Evolutionary conservation across 148 eudicot species (phyloP), one percentile per base, ranked within the genome.

Genomic region (Rhododendron simsii): DNA sequence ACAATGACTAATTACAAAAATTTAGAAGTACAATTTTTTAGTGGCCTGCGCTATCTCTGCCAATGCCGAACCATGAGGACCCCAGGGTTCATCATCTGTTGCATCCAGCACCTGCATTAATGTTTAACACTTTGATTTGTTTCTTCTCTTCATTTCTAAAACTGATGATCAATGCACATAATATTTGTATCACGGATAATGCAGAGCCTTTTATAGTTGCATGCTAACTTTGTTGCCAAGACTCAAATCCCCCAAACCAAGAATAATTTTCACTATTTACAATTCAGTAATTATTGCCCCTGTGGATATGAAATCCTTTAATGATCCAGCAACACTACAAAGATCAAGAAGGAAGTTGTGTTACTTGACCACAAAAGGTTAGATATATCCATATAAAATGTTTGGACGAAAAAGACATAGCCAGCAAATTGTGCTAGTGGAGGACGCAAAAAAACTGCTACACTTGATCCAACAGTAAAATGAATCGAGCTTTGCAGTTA

Each of bases 11-110:
- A 81, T 47, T 75, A 82, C 69, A 78, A 84, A 78, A 77, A 18
- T 45, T 80, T 50, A 81, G 5, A 50, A 47, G 15, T 93, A 96
- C 99, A 91, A 94, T 93, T 94, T 96, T 89, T 95, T 96, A 74
- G 99, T 96, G 65, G 98, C 95, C 86, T 91, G 95, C 83, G 99
- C 98, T 79, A 96, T 96, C 90, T 96, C 96, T 59, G 96, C 94
- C 82, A 96, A 91, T 80, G 92, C 96, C 79, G 96, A 95, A 88
- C 99, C 99, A 90, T 96, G 99, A 89, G 99, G 99, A 89, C 98
- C 99, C 96, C 98, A 96, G 83, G 99, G 95, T 87, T 95, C 99
- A 87, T 94, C 93, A 89, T 96, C 96, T 26, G 99, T 96, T 82
- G 98, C 99, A 93, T 97, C 99, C 88, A 95, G 85, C 39, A 97